These are phyloP conservation scores for Penicillium verrucosum DNA, from an alignment of 2,329 filamentous ascomycete species.

Conservation along the genomic window DNA sequence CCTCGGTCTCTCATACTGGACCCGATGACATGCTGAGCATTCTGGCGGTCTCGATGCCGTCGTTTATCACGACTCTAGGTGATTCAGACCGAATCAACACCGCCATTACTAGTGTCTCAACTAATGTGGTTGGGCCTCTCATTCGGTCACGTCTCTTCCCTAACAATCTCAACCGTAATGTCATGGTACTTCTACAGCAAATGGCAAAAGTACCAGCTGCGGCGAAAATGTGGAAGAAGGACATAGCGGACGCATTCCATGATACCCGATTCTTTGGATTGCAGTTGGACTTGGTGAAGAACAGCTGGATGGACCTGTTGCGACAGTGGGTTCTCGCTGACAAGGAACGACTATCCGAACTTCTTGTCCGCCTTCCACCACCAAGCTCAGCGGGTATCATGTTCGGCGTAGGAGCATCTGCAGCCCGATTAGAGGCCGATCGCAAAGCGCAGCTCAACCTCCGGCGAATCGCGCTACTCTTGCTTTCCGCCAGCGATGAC, in stretches of 20 bases:
- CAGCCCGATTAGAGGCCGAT: slow-evolving; percentile 90
- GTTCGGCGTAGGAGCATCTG: slow-evolving; percentile 95
- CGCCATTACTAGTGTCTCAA: slow-evolving; percentile 76
- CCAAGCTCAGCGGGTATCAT: slow-evolving; percentile 94
- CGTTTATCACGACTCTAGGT: slow-evolving; percentile 75
- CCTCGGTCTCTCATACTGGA: slow-evolving; percentile 44
- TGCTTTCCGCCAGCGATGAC: slow-evolving; percentile 74
- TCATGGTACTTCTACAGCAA: slow-evolving; percentile 71
- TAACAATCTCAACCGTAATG: slow-evolving; percentile 70
- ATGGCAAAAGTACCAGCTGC: slow-evolving; percentile 73
- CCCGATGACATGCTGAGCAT: slow-evolving; percentile 77
- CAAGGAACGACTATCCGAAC: slow-evolving; percentile 81
- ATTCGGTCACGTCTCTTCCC: slow-evolving; percentile 85
- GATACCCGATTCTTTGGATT: slow-evolving; percentile 81
- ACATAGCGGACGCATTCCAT: slow-evolving; percentile 87
- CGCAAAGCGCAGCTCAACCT: slow-evolving; percentile 88
- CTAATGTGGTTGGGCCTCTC: slow-evolving; percentile 75
- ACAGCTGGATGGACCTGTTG: slow-evolving; percentile 77
- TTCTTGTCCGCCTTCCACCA: slow-evolving; percentile 72
- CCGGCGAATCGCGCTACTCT: slow-evolving; percentile 72
- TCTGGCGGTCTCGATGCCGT: slow-evolving; percentile 72
- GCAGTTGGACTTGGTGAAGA: slow-evolving; percentile 61
- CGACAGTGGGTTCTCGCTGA: slow-evolving; percentile 81
- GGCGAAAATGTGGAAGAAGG: slow-evolving; percentile 89
- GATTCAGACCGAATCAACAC: slow-evolving; percentile 79